phyloP scores from a whole-genome alignment of 164 flowering plant species.

The Vitis vinifera region DNA sequence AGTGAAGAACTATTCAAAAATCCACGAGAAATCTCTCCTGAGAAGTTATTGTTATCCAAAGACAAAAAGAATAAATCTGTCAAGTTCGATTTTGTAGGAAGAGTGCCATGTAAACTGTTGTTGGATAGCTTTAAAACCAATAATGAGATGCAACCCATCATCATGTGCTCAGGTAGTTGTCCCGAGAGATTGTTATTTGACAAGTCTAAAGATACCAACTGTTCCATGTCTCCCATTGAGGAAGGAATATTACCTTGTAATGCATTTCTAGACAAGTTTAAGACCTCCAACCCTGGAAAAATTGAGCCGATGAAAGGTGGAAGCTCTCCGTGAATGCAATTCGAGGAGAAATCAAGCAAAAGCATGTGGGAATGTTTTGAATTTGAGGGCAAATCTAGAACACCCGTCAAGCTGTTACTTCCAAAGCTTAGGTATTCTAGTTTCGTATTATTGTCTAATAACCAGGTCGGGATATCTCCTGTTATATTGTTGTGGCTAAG shows the following conservation, averaged over 20 bases:
- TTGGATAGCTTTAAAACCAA: background rate
- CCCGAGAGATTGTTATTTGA: conserved; percentile 2
- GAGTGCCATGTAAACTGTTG: background rate
- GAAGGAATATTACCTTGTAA: background rate
- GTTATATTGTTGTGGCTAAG: background rate
- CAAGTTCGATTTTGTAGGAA: conserved; percentile 1
- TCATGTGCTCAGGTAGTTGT: conserved; percentile 1
- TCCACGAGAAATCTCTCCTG: background rate
- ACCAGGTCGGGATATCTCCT: conserved; percentile 19
- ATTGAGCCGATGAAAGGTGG: background rate
- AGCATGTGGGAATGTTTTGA: background rate
- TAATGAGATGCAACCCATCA: background rate
- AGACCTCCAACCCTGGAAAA: background rate
- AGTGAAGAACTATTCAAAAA: background rate
- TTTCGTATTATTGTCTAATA: conserved; percentile 17
- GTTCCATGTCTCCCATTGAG: conserved; percentile 1
- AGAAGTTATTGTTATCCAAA: conserved; percentile 3
- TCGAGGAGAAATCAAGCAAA: conserved; percentile 4
- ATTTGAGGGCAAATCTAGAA: conserved; percentile 6
- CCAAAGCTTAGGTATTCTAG: background rate
- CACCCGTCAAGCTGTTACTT: conserved; percentile 4
- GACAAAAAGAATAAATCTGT: background rate
- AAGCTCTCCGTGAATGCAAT: conserved; percentile 4
- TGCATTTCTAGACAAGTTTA: conserved; percentile 1
- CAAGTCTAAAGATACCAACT: background rate